Conservation (phyloP, 768 basidiomycete species). For the Cyclocybe aegerita region DNA sequence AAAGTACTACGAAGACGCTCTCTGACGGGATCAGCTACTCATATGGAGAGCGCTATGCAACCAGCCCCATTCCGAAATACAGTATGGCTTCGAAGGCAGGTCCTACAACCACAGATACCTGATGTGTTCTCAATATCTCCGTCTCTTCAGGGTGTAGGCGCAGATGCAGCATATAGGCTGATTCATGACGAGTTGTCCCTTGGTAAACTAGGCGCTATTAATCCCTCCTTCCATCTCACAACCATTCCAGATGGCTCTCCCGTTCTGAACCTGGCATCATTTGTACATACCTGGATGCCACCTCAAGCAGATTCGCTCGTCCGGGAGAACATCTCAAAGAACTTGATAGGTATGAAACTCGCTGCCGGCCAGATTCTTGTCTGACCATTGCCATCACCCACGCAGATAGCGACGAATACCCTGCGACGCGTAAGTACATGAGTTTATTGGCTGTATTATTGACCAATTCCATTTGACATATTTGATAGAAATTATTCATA, state of each 20-base stretch:
- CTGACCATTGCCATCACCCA: neutral
- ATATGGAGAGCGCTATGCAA: conserved; percentile 66
- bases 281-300: conserved; percentile 65
- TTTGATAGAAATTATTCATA: conserved; percentile 46
- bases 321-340: conserved; percentile 64
- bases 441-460: neutral
- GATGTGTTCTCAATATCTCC: neutral
- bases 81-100: conserved; percentile 53
- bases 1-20: conserved; percentile 1
- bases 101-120: neutral
- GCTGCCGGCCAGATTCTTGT: neutral
- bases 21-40: conserved; percentile 36
- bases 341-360: conserved; percentile 46
- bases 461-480: neutral
- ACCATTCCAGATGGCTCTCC: conserved; percentile 51
- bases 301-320: conserved; percentile 52
- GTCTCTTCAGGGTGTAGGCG: conserved; percentile 47
- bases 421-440: conserved; percentile 48
- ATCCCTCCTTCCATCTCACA: neutral
- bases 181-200: conserved; percentile 59
- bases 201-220: conserved; percentile 40
- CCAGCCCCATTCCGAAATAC: conserved; percentile 71
- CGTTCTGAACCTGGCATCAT: conserved; percentile 62
- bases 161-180: conserved; percentile 55
- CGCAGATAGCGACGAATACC: conserved; percentile 62